Percentiles rank a stretch among this genome's conserved stretches.
These are phyloP conservation scores for Chlamydomonas asymmetrica DNA, from an alignment of 139 green algal genomes.

Conservation along the genomic window DNA sequence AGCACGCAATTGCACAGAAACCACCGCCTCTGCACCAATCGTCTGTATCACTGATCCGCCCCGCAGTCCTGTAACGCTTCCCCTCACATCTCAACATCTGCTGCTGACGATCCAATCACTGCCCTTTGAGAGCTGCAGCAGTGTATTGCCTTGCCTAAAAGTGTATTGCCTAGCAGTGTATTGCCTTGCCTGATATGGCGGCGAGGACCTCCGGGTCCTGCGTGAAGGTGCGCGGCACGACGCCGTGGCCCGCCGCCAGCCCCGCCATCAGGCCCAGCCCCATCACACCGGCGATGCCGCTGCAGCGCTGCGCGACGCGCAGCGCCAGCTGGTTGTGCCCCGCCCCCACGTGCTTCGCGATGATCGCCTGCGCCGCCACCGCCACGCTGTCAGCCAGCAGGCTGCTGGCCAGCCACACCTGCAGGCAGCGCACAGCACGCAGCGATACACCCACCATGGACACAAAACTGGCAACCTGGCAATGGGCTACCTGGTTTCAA, in stretches of 20 bases:
- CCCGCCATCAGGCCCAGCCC: not conserved
- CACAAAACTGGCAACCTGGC: too few species aligned
- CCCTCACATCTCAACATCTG: too few species aligned
- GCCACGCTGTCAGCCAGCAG: slow-evolving; percentile 79
- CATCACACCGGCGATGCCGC: not conserved
- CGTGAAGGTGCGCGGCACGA: not conserved
- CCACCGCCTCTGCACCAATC: too few species aligned
- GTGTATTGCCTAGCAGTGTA: not conserved
- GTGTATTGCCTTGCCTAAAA: too few species aligned
- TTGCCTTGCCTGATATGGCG: not conserved
- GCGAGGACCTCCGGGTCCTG: not conserved
- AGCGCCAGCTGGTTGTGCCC: slow-evolving; percentile 13
- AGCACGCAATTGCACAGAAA: too few species aligned
- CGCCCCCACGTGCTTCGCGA: slow-evolving; percentile 57
- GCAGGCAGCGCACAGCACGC: slow-evolving; percentile 21
- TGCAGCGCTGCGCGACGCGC: not conserved
- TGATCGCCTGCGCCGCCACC: slow-evolving; percentile 76
- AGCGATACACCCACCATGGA: too few species aligned
- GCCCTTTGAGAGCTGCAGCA: too few species aligned
- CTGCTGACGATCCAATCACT: too few species aligned
- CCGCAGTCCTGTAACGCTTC: too few species aligned
- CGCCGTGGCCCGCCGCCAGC: not conserved
- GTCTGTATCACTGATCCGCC: too few species aligned
- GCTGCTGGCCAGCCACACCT: slow-evolving; percentile 77
- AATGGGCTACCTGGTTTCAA: too few species aligned